Evolutionary conservation across 208 protist genomes (phyloP).

Genomic region (Leishmania amazonensis): DNA sequence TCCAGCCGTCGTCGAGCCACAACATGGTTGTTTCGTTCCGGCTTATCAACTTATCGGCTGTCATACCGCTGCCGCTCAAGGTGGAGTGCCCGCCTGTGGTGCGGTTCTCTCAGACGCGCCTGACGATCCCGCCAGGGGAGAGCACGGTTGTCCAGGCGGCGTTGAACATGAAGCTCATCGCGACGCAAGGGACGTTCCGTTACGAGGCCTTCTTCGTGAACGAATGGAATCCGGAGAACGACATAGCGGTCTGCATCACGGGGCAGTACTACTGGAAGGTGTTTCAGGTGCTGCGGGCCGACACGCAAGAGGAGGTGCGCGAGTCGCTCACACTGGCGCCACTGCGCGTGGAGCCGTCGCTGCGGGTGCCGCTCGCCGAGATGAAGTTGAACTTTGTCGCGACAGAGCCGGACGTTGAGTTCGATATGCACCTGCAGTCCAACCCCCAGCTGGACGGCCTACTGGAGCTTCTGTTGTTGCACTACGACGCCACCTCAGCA

Average conservation of each 20-base stretch:
- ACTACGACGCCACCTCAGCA: slow-evolving; percentile 73
- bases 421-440: slow-evolving; percentile 46
- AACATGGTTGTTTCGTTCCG: slow-evolving; percentile 32
- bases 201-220: slow-evolving; percentile 86
- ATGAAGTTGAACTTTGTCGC: slow-evolving; percentile 61
- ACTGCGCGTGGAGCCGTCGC: slow-evolving; percentile 48
- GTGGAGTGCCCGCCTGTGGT: slow-evolving; percentile 81
- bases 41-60: slow-evolving; percentile 66
- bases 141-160: slow-evolving; percentile 53
- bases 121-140: slow-evolving; percentile 62
- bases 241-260: slow-evolving; percentile 77
- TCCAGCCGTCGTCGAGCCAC: slow-evolving; percentile 12
- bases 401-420: slow-evolving; percentile 63
- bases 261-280: slow-evolving; percentile 88
- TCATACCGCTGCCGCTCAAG: slow-evolving; percentile 71
- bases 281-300: slow-evolving; percentile 61
- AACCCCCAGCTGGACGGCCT: slow-evolving; percentile 71
- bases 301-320: slow-evolving; percentile 44
- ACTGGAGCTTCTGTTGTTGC: slow-evolving; percentile 73
- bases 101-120: slow-evolving; percentile 55
- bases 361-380: slow-evolving; percentile 59
- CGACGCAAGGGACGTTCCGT: slow-evolving; percentile 73
- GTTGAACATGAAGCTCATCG: slow-evolving; percentile 65
- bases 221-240: slow-evolving; percentile 86
- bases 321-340: slow-evolving; percentile 66